Conservation (phyloP, 2,329 filamentous ascomycete genomes). For the Colletotrichum sp. region DNA sequence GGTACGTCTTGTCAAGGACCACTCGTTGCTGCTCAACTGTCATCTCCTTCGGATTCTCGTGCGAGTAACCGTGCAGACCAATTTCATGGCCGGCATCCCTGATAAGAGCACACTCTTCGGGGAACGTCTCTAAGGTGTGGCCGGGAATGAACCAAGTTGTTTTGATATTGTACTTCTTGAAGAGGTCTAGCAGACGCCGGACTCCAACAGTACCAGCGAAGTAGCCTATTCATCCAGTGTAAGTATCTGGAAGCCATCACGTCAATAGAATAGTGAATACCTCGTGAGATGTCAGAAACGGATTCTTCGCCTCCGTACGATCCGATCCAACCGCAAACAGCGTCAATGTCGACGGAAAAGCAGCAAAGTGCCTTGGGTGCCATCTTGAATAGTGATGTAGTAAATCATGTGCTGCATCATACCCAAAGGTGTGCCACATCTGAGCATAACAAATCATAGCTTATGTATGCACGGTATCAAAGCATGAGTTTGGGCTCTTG, state of each 20-base stretch:
- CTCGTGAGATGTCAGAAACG: constrained; percentile 73
- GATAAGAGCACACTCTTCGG: constrained; percentile 46
- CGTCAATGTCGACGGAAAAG: constrained; percentile 69
- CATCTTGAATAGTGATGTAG: not conserved
- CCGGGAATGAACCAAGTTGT: constrained; percentile 58
- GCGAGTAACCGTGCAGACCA: constrained; percentile 71
- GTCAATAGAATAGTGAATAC: constrained; percentile 34
- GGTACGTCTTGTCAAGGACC: constrained; percentile 76
- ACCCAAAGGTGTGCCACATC: not conserved
- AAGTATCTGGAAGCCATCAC: not conserved
- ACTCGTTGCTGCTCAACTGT: constrained; percentile 76
- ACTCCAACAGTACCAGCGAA: constrained; percentile 64
- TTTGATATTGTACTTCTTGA: constrained; percentile 77
- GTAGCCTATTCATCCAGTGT: not conserved
- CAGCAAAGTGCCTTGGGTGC: not conserved
- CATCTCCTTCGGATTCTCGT: constrained; percentile 77
- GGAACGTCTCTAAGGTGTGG: constrained; percentile 53
- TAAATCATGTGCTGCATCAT: not conserved
- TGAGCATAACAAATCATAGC: not conserved
- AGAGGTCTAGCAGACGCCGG: constrained; percentile 69
- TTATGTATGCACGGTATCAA: not conserved
- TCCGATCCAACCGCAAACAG: constrained; percentile 76
- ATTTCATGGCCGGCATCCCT: constrained; percentile 53
- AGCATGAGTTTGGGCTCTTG: not conserved
- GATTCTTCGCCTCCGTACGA: constrained; percentile 77